A percentile compares a stretch with the other conserved stretches of the same genome.
phyloP scores from a whole-genome alignment of 805 yeast genomes.

The Saccharomycopsis sp. region DNA sequence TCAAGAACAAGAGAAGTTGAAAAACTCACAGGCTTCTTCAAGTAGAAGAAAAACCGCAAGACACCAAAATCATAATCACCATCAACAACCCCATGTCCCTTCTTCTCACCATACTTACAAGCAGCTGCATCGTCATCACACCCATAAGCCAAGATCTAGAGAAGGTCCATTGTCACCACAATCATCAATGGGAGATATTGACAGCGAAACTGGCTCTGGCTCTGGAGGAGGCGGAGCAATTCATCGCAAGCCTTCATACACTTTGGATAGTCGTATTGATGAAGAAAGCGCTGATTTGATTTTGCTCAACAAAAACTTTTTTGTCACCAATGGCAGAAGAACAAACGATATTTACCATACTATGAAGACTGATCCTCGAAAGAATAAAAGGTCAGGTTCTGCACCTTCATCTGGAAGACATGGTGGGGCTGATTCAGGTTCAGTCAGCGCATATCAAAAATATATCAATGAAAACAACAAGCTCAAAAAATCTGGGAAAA shows the following conservation, averaged over 20 bases:
- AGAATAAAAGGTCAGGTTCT: background rate
- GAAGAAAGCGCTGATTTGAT: slow-evolving; percentile 21
- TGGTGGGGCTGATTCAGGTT: background rate
- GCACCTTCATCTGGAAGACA: background rate
- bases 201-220: too few species aligned
- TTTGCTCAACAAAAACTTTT: slow-evolving; percentile 19
- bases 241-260: too few species aligned
- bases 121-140: too few species aligned
- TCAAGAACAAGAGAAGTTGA: slow-evolving; percentile 8
- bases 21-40: background rate
- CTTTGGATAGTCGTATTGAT: slow-evolving; percentile 17
- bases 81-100: too few species aligned
- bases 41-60: background rate
- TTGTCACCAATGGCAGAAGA: slow-evolving; percentile 20
- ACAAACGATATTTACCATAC: slow-evolving; percentile 18
- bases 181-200: too few species aligned
- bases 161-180: too few species aligned
- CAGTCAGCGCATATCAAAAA: slow-evolving; percentile 7
- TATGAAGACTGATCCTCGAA: slow-evolving; percentile 6
- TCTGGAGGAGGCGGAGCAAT: too few species aligned
- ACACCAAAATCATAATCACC: too few species aligned
- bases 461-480: slow-evolving; percentile 7
- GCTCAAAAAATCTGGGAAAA: background rate
- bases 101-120: too few species aligned
- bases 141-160: too few species aligned